A percentile compares a stretch with the other conserved stretches of the same genome.
Evolutionary conservation across 352 stramenopile species (phyloP).

Genomic region (Globisporangium cystogenes): DNA sequence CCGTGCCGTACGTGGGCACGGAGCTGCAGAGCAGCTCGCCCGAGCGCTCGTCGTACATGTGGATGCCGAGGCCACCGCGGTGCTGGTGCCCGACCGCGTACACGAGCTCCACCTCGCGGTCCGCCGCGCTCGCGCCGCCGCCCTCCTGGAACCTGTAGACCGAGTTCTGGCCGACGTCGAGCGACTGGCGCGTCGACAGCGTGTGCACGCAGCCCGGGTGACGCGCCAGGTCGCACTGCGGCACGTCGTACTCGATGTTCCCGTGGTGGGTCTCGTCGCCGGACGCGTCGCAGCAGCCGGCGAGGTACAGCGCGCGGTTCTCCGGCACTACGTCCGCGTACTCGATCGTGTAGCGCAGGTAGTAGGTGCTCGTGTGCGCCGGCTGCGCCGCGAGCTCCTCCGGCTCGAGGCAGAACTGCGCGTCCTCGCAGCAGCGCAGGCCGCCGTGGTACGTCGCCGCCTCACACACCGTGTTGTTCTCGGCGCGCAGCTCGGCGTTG

Average conservation of each 20-base stretch:
- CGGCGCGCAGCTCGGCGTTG: slow-evolving; percentile 55
- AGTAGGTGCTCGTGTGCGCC: slow-evolving; percentile 41
- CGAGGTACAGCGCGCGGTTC: slow-evolving; percentile 60
- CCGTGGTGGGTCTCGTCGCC: slow-evolving; percentile 51
- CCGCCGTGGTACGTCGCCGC: slow-evolving; percentile 59
- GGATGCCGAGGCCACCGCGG: slow-evolving; percentile 61
- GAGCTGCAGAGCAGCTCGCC: slow-evolving; percentile 66
- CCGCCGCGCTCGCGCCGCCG: slow-evolving; percentile 16
- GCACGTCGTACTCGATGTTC: slow-evolving; percentile 80
- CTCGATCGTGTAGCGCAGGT: slow-evolving; percentile 74
- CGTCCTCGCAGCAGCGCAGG: slow-evolving; percentile 70
- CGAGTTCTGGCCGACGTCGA: slow-evolving; percentile 33
- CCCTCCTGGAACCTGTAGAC: slow-evolving; percentile 15
- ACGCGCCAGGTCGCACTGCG: slow-evolving; percentile 46
- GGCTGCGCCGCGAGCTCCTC: slow-evolving; percentile 28
- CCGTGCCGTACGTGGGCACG: slow-evolving; percentile 57
- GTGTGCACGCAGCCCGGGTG: slow-evolving; percentile 78
- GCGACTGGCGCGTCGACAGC: slow-evolving; percentile 54
- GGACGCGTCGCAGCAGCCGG: slow-evolving; percentile 66
- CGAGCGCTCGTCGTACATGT: slow-evolving; percentile 63
- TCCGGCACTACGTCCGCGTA: slow-evolving; percentile 51
- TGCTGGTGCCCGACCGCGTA: slow-evolving; percentile 80
- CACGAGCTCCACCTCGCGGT: slow-evolving; percentile 68
- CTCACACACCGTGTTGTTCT: slow-evolving; percentile 71
- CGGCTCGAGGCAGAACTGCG: slow-evolving; percentile 63